Evolutionary conservation across 129 eudicot genomes (phyloP).

Genomic region (Dittrichia graveolens): DNA sequence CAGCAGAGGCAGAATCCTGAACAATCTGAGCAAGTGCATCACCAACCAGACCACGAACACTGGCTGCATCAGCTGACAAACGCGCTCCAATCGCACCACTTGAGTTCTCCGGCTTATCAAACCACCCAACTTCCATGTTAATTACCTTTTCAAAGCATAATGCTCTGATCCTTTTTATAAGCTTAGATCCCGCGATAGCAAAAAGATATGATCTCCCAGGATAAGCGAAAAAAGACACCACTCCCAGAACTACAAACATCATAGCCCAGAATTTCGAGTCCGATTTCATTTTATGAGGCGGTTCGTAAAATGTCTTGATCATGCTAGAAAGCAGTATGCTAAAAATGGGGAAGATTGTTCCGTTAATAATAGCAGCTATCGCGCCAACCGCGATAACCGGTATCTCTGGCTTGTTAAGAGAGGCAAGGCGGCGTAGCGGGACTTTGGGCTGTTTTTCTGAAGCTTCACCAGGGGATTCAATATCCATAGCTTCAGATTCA

Average conservation of each 20-base stretch:
- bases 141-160: conserved; percentile 76
- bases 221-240: conserved; percentile 54
- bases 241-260: conserved; percentile 64
- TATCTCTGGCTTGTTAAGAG: conserved; percentile 84
- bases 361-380: conserved; percentile 61
- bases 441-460: conserved; percentile 52
- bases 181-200: conserved; percentile 72
- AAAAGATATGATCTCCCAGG: conserved; percentile 71
- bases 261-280: conserved; percentile 78
- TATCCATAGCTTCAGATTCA: conserved; percentile 23
- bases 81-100: conserved; percentile 87
- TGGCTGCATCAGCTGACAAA: conserved; percentile 79
- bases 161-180: conserved; percentile 61
- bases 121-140: conserved; percentile 90
- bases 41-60: conserved; percentile 75
- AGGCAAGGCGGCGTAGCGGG: conserved; percentile 62
- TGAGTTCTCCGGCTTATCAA: conserved; percentile 71
- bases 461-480: conserved; percentile 14
- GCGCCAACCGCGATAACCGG: conserved; percentile 63
- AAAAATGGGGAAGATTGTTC: conserved; percentile 63
- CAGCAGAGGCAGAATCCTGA: conserved; percentile 56
- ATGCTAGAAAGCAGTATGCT: conserved; percentile 63
- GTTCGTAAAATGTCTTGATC: conserved; percentile 61
- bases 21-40: conserved; percentile 79
- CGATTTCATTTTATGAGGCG: conserved; percentile 48